phyloP scores from a whole-genome alignment of 2,329 filamentous ascomycete genomes.

The Celoporthe dispersa region DNA sequence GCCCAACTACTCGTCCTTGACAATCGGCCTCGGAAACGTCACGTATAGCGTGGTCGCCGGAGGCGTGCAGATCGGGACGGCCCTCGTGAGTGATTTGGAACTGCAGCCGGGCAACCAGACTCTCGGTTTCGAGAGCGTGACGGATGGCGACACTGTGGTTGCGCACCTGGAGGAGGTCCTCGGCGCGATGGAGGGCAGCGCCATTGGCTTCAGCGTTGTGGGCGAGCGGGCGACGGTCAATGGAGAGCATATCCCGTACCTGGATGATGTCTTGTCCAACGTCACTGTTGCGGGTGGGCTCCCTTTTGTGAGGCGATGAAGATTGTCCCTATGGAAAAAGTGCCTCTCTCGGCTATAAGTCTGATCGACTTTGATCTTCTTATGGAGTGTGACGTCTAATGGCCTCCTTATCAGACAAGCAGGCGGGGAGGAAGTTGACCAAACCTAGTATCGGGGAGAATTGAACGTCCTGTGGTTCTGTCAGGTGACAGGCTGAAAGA shows the following conservation, averaged over 20 bases:
- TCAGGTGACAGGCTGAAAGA: background rate
- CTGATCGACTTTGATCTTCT: constrained; percentile 3
- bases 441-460: background rate
- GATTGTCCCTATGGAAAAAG: background rate
- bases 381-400: background rate
- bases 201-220: constrained; percentile 46
- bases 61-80: constrained; percentile 45
- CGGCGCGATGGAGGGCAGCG: constrained; percentile 41
- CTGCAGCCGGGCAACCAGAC: constrained; percentile 50
- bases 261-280: constrained; percentile 49
- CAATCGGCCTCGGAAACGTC: constrained; percentile 51
- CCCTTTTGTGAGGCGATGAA: background rate
- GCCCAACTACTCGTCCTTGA: constrained; percentile 50
- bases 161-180: constrained; percentile 48
- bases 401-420: background rate
- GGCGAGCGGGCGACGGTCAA: constrained; percentile 48
- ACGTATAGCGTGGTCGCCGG: constrained; percentile 48
- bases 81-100: constrained; percentile 44
- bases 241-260: constrained; percentile 47
- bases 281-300: constrained; percentile 25
- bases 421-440: background rate
- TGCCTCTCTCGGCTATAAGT: background rate
- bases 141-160: constrained; percentile 46
- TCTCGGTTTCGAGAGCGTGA: constrained; percentile 44
- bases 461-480: background rate